Evolutionary conservation across 257 asterid species (phyloP).

Genomic region (Phtheirospermum japonicum): DNA sequence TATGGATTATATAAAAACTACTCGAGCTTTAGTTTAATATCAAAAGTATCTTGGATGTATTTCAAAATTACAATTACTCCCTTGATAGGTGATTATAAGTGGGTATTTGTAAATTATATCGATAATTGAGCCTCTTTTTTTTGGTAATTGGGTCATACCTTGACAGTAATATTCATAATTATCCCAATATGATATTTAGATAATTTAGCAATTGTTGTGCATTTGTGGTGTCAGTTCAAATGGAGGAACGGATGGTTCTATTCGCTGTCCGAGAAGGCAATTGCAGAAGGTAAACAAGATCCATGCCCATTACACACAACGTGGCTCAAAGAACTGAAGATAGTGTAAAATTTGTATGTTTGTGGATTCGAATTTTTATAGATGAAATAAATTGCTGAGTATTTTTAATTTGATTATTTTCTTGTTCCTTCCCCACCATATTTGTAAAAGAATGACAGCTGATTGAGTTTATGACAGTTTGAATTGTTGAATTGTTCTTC

Average conservation of each 20-base stretch:
- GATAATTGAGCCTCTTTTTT: neutral
- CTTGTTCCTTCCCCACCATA: no score
- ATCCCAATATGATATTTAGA: no score
- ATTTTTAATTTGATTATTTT: neutral
- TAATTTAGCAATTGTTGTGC: neutral
- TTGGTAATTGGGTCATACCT: no score
- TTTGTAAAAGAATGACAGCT: no score
- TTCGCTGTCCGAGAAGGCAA: constrained; percentile 79
- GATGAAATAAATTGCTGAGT: neutral
- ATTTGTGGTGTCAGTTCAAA: constrained; percentile 54
- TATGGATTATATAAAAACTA: neutral
- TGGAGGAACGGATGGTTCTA: constrained; percentile 99
- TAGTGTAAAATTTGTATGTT: constrained; percentile 37
- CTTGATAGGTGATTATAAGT: no score
- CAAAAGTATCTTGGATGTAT: neutral
- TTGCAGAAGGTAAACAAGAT: constrained; percentile 72
- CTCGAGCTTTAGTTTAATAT: neutral
- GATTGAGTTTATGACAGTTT: neutral
- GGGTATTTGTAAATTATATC: no score
- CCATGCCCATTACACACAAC: constrained; percentile 92
- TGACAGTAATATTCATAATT: no score
- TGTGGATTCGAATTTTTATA: constrained; percentile 7
- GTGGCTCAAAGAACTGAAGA: constrained; percentile 89
- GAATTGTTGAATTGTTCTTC: neutral
- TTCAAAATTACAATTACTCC: neutral